Percentiles rank a stretch among this genome's conserved stretches.
phyloP scores from a whole-genome alignment of 1,284 basidiomycete genomes.

The Malassezia arunalokei region DNA sequence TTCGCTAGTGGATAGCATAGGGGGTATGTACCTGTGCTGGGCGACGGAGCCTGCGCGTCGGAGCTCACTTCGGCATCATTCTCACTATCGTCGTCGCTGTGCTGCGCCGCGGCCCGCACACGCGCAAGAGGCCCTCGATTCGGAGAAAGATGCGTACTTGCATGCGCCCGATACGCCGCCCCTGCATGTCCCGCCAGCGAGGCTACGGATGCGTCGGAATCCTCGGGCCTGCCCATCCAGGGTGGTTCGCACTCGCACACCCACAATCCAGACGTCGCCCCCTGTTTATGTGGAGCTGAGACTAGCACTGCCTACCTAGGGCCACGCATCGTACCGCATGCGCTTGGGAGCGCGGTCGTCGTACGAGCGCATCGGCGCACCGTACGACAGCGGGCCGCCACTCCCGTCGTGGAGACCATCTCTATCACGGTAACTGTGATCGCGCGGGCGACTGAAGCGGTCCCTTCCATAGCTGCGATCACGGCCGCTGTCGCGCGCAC shows the following conservation, averaged over 20 bases:
- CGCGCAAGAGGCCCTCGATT: too few relatives aligned
- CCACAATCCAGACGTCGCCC: too few relatives aligned
- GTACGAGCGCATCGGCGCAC: neutral
- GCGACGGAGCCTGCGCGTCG: neutral
- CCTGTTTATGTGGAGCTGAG: too few relatives aligned
- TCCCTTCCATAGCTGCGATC: neutral
- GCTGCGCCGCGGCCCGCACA: too few relatives aligned
- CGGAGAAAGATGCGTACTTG: too few relatives aligned
- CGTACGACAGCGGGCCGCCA: conserved; percentile 1
- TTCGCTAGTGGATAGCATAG: too few relatives aligned
- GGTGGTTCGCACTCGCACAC: too few relatives aligned
- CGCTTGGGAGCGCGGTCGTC: conserved; percentile 15
- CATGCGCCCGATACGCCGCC: too few relatives aligned
- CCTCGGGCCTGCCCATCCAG: too few relatives aligned
- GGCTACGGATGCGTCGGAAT: too few relatives aligned
- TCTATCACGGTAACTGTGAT: conserved; percentile 11
- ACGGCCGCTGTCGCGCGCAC: neutral
- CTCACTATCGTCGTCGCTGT: conserved; percentile 1
- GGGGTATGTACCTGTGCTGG: too few relatives aligned
- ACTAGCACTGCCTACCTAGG: neutral
- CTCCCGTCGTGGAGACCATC: neutral
- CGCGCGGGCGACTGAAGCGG: conserved; percentile 3
- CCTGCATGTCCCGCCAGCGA: too few relatives aligned
- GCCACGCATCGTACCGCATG: conserved; percentile 3
- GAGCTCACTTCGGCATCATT: conserved; percentile 10